Conservation (phyloP, 768 basidiomycete species). For the Russula sp. region DNA sequence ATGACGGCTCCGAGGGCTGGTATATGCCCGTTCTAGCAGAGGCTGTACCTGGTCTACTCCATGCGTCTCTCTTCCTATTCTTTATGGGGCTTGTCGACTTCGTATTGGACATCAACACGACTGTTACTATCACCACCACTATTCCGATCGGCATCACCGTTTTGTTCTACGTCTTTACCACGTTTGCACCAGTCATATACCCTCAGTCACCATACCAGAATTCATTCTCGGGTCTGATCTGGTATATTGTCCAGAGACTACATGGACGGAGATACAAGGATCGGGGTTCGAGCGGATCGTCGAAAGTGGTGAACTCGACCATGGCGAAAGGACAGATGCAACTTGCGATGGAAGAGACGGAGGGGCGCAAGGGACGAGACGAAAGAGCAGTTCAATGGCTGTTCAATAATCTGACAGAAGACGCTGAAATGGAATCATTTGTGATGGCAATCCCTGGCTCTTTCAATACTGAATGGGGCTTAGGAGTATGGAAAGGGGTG, state of each 20-base stretch:
- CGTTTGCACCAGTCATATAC: conserved; percentile 7
- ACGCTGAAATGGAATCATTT: conserved; percentile 5
- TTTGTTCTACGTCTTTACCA: conserved; percentile 16
- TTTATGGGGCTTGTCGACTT: conserved; percentile 44
- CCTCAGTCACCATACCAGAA: conserved; percentile 15
- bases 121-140: conserved; percentile 1
- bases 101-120: conserved; percentile 30
- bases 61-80: conserved; percentile 45
- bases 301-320: not conserved
- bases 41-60: conserved; percentile 42
- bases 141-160: conserved; percentile 1
- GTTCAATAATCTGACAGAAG: not conserved
- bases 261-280: conserved; percentile 1
- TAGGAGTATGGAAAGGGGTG: not conserved
- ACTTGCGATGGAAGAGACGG: conserved; percentile 10
- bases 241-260: conserved; percentile 2
- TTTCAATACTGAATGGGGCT: not conserved
- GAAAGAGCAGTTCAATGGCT: conserved; percentile 1
- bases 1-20: conserved; percentile 38
- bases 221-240: conserved; percentile 12
- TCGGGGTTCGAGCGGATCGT: not conserved
- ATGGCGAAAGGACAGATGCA: conserved; percentile 4
- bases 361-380: conserved; percentile 2
- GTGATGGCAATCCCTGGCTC: conserved; percentile 1
- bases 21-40: conserved; percentile 38